Conservation (phyloP, 345 rosid genomes). For the Iberis pinnata region DNA sequence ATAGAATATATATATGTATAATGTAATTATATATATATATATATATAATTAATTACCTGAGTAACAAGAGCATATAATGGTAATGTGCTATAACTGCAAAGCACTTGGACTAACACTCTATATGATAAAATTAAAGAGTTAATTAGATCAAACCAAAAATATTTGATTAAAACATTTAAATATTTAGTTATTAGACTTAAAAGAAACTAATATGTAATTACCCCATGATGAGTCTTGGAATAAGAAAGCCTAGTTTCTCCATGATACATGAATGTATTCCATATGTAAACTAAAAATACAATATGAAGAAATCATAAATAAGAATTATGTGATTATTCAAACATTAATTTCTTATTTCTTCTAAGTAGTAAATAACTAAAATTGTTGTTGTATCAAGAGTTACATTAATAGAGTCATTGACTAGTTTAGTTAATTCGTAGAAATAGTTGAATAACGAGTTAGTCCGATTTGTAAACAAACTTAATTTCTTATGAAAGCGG, state of each 20-base stretch:
- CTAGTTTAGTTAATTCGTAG: too few species aligned
- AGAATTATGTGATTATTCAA: too few species aligned
- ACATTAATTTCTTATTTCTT: too few species aligned
- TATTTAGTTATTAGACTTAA: too few species aligned
- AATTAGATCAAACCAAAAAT: not conserved
- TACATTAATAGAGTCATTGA: too few species aligned
- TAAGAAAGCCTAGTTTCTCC: constrained; percentile 54
- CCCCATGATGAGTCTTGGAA: constrained; percentile 77
- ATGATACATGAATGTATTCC: constrained; percentile 81
- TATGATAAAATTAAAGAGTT: constrained; percentile 4
- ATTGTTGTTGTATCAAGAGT: too few species aligned
- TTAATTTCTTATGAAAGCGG: too few species aligned
- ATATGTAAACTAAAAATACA: constrained; percentile 42
- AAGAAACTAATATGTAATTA: constrained; percentile 22
- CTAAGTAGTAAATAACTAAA: not conserved
- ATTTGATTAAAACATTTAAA: too few species aligned
- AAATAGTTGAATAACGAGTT: too few species aligned
- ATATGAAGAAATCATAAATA: not conserved
- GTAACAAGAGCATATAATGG: constrained; percentile 72
- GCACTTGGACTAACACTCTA: constrained; percentile 76
- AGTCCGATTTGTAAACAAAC: too few species aligned
- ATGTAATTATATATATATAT: not conserved
- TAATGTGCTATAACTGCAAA: constrained; percentile 83
- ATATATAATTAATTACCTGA: constrained; percentile 49
- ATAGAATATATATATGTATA: too few species aligned